These are phyloP conservation scores for Cephaloascus fragrans DNA, from an alignment of 805 yeast genomes.

Conservation along the genomic window DNA sequence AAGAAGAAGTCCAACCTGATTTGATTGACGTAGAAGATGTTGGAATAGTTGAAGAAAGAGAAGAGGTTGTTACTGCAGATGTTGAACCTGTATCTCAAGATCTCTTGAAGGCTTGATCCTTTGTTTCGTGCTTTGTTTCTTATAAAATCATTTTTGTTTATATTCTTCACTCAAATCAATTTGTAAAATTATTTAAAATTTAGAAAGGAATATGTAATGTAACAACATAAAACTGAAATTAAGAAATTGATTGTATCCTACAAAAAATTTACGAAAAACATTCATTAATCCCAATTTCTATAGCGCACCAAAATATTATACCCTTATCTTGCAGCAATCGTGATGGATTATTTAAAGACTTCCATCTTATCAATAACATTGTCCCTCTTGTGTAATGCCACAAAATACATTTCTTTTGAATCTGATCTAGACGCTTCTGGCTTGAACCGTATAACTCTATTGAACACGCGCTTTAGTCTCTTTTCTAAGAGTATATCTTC, in stretches of 20 bases:
- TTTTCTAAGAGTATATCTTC: slow-evolving; percentile 62
- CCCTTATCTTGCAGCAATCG: too few species aligned
- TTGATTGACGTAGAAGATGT: slow-evolving; percentile 30
- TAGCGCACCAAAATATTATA: too few species aligned
- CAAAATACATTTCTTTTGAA: slow-evolving; percentile 76
- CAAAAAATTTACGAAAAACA: too few species aligned
- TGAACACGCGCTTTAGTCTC: slow-evolving; percentile 49
- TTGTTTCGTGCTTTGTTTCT: too few species aligned
- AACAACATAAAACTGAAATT: too few species aligned
- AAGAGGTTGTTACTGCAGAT: slow-evolving; percentile 13
- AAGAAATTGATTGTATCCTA: too few species aligned
- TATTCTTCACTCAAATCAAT: too few species aligned
- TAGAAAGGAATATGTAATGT: too few species aligned
- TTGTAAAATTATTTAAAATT: too few species aligned
- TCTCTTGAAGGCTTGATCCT: too few species aligned
- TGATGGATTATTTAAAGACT: slow-evolving; percentile 26
- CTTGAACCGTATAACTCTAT: slow-evolving; percentile 56
- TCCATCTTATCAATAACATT: slow-evolving; percentile 27
- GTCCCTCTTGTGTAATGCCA: slow-evolving; percentile 44
- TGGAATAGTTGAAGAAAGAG: slow-evolving; percentile 10
- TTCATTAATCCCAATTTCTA: too few species aligned
- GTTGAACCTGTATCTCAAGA: slow-evolving; percentile 2
- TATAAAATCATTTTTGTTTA: too few species aligned
- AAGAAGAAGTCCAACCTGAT: slow-evolving; percentile 8
- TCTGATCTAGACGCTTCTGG: slow-evolving; percentile 76